These are phyloP conservation scores for Candida pseudofarinosa DNA, from an alignment of 805 yeast genomes.

Conservation along the genomic window DNA sequence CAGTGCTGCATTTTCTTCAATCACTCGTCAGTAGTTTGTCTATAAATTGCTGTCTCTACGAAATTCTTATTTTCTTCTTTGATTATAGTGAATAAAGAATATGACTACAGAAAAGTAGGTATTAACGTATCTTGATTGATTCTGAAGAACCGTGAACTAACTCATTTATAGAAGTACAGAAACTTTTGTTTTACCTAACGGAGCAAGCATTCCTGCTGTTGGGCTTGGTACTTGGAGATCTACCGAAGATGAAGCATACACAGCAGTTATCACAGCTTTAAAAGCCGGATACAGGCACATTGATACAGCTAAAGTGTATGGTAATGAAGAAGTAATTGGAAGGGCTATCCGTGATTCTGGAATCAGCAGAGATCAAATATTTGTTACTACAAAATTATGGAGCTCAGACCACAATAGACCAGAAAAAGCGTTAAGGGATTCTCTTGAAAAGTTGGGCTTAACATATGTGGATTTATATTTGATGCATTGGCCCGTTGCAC, in stretches of 20 bases:
- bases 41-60: too few species aligned
- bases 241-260: conserved; percentile 31
- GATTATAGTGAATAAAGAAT: too few species aligned
- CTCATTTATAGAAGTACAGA: neutral
- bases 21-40: too few species aligned
- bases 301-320: conserved; percentile 69
- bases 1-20: too few species aligned
- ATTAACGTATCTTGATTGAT: too few species aligned
- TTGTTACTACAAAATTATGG: conserved; percentile 55
- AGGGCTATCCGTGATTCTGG: conserved; percentile 51
- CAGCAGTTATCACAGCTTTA: conserved; percentile 45
- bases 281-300: conserved; percentile 68
- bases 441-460: conserved; percentile 58
- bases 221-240: conserved; percentile 47
- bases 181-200: conserved; percentile 23
- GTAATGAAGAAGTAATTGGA: conserved; percentile 65
- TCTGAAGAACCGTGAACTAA: neutral
- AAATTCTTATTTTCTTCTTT: too few species aligned
- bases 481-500: conserved; percentile 72
- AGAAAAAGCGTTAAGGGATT: conserved; percentile 45
- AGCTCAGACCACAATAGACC: conserved; percentile 15
- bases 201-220: conserved; percentile 38
- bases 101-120: too few species aligned
- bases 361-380: conserved; percentile 59
- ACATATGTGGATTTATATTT: conserved; percentile 77